Conservation (phyloP, 2,329 filamentous ascomycete species). For the Alternaria sp. region DNA sequence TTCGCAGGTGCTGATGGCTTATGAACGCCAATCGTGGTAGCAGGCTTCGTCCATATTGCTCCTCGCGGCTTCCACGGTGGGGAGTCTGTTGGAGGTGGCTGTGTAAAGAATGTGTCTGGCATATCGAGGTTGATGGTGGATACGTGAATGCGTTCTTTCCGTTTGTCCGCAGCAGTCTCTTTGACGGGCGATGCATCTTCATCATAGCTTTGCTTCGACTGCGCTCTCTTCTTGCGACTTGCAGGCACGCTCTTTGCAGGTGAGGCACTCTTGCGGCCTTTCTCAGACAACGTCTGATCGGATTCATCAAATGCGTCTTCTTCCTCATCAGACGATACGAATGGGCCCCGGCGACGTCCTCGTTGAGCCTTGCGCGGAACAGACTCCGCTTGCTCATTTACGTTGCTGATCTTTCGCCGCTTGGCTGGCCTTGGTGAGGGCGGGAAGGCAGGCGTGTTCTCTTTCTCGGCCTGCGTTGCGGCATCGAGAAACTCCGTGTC, state of each 20-base stretch:
- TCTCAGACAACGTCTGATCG: conserved; percentile 17
- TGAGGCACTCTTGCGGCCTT: conserved; percentile 14
- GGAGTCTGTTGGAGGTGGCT: conserved; percentile 52
- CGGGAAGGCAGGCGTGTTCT: conserved; percentile 40
- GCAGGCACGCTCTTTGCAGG: conserved; percentile 12
- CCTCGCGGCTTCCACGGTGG: conserved; percentile 55
- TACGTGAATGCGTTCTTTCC: conserved; percentile 53
- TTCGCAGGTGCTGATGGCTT: conserved; percentile 25
- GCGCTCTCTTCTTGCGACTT: conserved; percentile 21
- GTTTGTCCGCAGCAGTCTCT: conserved; percentile 39
- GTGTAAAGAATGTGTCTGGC: conserved; percentile 51
- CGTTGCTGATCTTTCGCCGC: conserved; percentile 39
- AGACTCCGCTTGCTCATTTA: conserved; percentile 30
- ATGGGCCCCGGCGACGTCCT: conserved; percentile 25
- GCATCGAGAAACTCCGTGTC: conserved; percentile 71
- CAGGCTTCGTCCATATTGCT: conserved; percentile 56
- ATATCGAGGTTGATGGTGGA: conserved; percentile 50
- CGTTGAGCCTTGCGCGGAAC: conserved; percentile 30
- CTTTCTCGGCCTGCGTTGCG: conserved; percentile 58
- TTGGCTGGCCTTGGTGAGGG: conserved; percentile 46
- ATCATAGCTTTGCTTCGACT: conserved; percentile 13
- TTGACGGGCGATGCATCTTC: conserved; percentile 28
- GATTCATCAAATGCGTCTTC: conserved; percentile 16
- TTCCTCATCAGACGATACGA: conserved; percentile 38
- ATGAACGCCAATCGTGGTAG: conserved; percentile 36